These are phyloP conservation scores for Diaporthe batatas DNA, from an alignment of 2,329 filamentous ascomycete species.

Conservation along the genomic window DNA sequence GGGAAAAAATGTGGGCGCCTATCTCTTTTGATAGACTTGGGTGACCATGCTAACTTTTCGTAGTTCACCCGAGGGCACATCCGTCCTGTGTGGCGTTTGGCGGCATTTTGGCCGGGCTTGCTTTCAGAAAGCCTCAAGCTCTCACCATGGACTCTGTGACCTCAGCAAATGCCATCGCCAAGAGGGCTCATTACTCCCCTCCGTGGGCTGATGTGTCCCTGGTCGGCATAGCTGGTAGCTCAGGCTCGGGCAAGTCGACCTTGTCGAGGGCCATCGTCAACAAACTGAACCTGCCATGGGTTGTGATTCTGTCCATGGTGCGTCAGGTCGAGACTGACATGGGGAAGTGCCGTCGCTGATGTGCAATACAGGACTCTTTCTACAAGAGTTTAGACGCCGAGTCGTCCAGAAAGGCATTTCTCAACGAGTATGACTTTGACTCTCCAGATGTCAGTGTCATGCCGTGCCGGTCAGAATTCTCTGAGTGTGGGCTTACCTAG, in stretches of 20 bases:
- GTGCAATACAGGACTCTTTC: slow-evolving; percentile 82
- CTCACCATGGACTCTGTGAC: slow-evolving; percentile 43
- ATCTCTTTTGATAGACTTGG: not conserved
- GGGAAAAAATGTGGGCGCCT: slow-evolving; percentile 1
- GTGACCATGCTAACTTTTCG: slow-evolving; percentile 26
- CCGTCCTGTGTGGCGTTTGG: not conserved
- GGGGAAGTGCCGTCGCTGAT: slow-evolving; percentile 6
- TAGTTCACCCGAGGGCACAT: slow-evolving; percentile 21
- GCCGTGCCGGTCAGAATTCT: not conserved
- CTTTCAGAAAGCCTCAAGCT: not conserved
- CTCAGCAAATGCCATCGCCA: slow-evolving; percentile 61
- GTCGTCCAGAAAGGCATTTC: slow-evolving; percentile 83
- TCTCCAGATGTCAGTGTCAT: slow-evolving; percentile 75
- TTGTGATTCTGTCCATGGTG: slow-evolving; percentile 97
- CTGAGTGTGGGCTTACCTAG: not conserved
- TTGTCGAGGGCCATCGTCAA: slow-evolving; percentile 92
- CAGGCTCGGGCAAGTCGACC: slow-evolving; percentile 94
- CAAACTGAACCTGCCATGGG: slow-evolving; percentile 93
- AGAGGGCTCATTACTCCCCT: slow-evolving; percentile 83
- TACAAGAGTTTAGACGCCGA: slow-evolving; percentile 90
- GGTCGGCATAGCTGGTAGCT: slow-evolving; percentile 95
- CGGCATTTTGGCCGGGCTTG: not conserved
- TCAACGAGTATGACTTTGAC: slow-evolving; percentile 96
- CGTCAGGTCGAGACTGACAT: slow-evolving; percentile 45
- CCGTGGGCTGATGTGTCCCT: slow-evolving; percentile 98